Conservation (phyloP, 2,329 filamentous ascomycete genomes). For the Phoma sp. region DNA sequence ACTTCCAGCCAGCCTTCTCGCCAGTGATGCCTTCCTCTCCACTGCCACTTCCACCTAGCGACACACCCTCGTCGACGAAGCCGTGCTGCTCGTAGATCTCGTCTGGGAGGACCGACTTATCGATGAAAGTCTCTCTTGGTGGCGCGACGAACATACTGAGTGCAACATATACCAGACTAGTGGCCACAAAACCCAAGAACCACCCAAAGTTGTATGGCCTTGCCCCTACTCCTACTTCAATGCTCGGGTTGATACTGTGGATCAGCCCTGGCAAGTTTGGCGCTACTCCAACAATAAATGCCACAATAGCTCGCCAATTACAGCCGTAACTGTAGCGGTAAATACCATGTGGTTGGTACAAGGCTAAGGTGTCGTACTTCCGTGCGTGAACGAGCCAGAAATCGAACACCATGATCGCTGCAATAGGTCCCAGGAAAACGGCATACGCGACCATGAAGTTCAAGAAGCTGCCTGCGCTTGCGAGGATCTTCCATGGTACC, state of each 20-base stretch:
- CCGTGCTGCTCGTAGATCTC: constrained; percentile 45
- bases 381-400: constrained; percentile 62
- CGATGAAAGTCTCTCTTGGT: constrained; percentile 57
- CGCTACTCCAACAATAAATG: constrained; percentile 63
- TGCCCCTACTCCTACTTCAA: constrained; percentile 55
- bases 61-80: constrained; percentile 37
- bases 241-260: constrained; percentile 48
- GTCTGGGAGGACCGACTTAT: constrained; percentile 47
- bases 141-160: constrained; percentile 57
- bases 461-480: constrained; percentile 50
- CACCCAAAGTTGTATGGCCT: constrained; percentile 70
- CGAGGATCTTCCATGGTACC: constrained; percentile 56
- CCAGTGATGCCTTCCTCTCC: constrained; percentile 21
- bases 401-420: constrained; percentile 65
- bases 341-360: constrained; percentile 58
- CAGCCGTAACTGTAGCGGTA: constrained; percentile 60
- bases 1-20: constrained; percentile 45
- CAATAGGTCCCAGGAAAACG: constrained; percentile 69
- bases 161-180: constrained; percentile 61
- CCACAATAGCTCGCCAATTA: constrained; percentile 66
- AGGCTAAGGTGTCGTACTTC: constrained; percentile 58
- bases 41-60: constrained; percentile 32
- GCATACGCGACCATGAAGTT: constrained; percentile 71
- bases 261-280: constrained; percentile 65
- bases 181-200: constrained; percentile 65